Evolutionary conservation across 2,329 filamentous ascomycete species (phyloP), one percentile per base, ranked within the genome.

Genomic region (Acarospora socialis): DNA sequence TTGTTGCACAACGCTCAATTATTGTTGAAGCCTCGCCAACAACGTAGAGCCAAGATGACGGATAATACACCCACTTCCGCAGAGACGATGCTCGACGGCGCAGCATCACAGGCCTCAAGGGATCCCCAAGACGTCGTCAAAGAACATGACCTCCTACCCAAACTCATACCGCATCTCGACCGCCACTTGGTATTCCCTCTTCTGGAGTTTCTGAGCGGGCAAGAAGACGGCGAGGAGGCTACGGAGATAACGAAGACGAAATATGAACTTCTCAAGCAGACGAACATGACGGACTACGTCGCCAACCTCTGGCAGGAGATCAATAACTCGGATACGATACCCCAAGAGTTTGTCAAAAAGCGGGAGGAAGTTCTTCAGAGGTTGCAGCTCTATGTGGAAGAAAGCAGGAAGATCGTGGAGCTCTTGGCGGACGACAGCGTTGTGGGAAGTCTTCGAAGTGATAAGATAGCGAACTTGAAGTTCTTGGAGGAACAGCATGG

Each of bases 241-340:
- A 66, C 66, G 49, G 77, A 86, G 56, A 77, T 92, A 48, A 77
- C 78, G 42, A 73, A 80, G 54, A 76, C 84, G 48, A 93, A 93
- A 61, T 93, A 87, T 58, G 78, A 87, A 61, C 75, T 98, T 37
- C 74, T 98, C 46, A 87, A 92, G 65, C 77, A 84, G 57, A 95
- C 90, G 51, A 94, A 95, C 68, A 98, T 98, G 90, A 90, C 80
- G 50, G 90, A 98, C 61, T 98, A 92, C 56, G 82, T 95, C 33
- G 86, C 86, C 52, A 81, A 78, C 51, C 66, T 98, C 45, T 83
- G 92, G 68, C 80, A 81, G 55, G 81, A 94, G 52, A 73, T 98
- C 45, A 75, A 95, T 64, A 70, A 77, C 47, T 72, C 83, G 43
- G 68, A 79, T 38, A 70, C 81, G 40, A 65, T 80, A 33, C 86